These are phyloP conservation scores for Phanerochaete carnosa DNA, from an alignment of 768 basidiomycete species.

Conservation along the genomic window DNA sequence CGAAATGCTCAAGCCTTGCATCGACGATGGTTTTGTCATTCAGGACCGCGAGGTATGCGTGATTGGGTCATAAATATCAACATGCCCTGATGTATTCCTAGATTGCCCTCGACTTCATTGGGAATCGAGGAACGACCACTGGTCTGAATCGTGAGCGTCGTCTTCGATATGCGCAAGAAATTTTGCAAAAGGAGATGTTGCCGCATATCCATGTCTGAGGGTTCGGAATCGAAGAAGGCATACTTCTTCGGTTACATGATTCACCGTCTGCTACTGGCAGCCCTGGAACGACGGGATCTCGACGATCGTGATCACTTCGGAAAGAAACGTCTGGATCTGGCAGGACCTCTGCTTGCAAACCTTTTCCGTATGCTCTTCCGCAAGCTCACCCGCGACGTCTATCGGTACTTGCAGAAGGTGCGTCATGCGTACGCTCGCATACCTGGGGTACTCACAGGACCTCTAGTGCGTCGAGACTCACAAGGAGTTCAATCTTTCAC, in stretches of 20 bases:
- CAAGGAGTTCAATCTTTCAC: constrained; percentile 88
- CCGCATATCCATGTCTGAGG: constrained; percentile 97
- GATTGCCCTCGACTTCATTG: constrained; percentile 93
- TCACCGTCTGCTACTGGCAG: constrained; percentile 90
- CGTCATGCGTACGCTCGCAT: constrained; percentile 12
- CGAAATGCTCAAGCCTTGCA: constrained; percentile 97
- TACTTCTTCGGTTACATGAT: constrained; percentile 99
- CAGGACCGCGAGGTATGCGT: constrained; percentile 85
- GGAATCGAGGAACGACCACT: constrained; percentile 94
- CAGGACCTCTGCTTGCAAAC: constrained; percentile 93
- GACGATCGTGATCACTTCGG: constrained; percentile 99
- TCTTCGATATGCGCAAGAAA: constrained; percentile 95
- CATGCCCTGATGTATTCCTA: constrained; percentile 14
- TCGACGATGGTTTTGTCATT: constrained; percentile 97
- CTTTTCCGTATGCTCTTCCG: constrained; percentile 97
- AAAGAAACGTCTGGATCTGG: constrained; percentile 94
- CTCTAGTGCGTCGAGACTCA: constrained; percentile 90
- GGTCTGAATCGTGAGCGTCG: constrained; percentile 90
- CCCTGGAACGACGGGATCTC: constrained; percentile 89
- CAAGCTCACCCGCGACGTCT: constrained; percentile 95
- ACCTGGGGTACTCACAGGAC: constrained; percentile 9
- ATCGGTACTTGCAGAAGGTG: constrained; percentile 96
- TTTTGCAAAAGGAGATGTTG: constrained; percentile 97
- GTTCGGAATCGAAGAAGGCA: constrained; percentile 96
- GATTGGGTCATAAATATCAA: background rate